phyloP scores from a whole-genome alignment of 768 basidiomycete species.

The Trametes punicea region DNA sequence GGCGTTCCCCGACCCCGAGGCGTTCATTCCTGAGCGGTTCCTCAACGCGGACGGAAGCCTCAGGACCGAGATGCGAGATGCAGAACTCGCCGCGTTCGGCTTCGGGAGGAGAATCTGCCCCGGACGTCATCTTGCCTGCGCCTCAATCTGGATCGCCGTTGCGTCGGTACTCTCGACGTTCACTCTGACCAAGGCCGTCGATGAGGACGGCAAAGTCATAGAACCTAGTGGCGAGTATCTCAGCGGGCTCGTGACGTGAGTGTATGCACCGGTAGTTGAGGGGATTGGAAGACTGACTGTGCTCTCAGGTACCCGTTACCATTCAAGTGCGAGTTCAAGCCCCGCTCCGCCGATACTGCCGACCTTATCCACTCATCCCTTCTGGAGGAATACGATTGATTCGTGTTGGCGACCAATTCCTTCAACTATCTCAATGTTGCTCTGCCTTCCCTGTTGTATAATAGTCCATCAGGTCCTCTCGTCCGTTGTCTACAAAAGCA shows the following conservation, averaged over 20 bases:
- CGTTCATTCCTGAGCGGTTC: constrained; percentile 28
- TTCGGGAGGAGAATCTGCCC: constrained; percentile 29
- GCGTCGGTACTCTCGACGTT: constrained; percentile 27
- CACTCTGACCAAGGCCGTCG: constrained; percentile 24
- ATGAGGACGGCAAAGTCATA: constrained; percentile 26
- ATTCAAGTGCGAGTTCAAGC: constrained; percentile 22
- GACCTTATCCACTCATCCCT: constrained; percentile 7
- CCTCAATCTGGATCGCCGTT: constrained; percentile 26
- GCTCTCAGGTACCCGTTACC: constrained; percentile 16
- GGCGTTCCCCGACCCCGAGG: constrained; percentile 24
- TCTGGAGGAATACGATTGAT: constrained; percentile 11
- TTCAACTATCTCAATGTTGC: background rate
- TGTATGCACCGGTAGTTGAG: background rate
- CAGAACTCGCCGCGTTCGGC: constrained; percentile 19
- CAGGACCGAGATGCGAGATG: constrained; percentile 16
- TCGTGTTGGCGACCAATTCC: background rate
- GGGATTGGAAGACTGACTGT: background rate
- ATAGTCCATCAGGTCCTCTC: background rate
- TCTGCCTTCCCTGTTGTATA: constrained; percentile 2
- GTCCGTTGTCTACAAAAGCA: background rate
- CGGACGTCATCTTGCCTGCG: constrained; percentile 26
- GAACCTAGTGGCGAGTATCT: constrained; percentile 24
- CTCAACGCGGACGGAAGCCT: constrained; percentile 20
- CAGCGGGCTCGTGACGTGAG: constrained; percentile 24
- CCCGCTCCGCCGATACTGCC: constrained; percentile 14